Evolutionary conservation across 306 rosid species (phyloP), one percentile per base, ranked within the genome.

Genomic region (Sophora flavescens): DNA sequence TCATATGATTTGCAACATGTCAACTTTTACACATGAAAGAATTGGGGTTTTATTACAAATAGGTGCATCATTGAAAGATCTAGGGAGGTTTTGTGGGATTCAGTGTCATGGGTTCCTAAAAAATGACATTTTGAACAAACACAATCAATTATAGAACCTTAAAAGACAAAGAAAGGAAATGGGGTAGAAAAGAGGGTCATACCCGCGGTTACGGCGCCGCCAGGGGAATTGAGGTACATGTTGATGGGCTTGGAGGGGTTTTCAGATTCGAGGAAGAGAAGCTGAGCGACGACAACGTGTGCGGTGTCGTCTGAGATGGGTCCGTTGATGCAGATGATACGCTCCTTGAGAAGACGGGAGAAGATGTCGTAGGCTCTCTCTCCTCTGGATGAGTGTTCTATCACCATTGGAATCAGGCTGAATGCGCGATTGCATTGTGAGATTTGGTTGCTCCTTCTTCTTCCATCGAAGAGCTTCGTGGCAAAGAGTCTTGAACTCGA

Each of bases 141-240:
- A 58, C 28, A 28, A 13, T 16, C n/a, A 58, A 35, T 2, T 8
- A 1, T 1, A 10, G 3, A 8, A 59, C 28, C 16, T n/a, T 58
- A 58, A 28, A 58, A 33, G 15, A 58, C 17, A 59, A 59, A 1
- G 13, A 59, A 22, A 22, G 1, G 1, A 22, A 22, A 22, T 22
- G 22, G 6, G 2, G 41, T 1, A 42, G 15, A 10, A 4, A 9
- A 2, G 6, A 7, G 8, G 48, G 44, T 1, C 12, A 8, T 44
- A 90, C 99, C 99, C 60, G 99, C 99, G 6, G 97, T 89, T 76
- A 95, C 97, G 1, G 95, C 96, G 42, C 99, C 99, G 41, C 99
- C 99, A 11, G 99, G 99, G 48, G 99, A 95, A 44, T 95, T 95
- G 83, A 95, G 89, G 75, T 95, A 95, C 92, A 95, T 89, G 54